Evolutionary conservation across 2,329 filamentous ascomycete genomes (phyloP).

Genomic region (Verticillium nonalfalfae): DNA sequence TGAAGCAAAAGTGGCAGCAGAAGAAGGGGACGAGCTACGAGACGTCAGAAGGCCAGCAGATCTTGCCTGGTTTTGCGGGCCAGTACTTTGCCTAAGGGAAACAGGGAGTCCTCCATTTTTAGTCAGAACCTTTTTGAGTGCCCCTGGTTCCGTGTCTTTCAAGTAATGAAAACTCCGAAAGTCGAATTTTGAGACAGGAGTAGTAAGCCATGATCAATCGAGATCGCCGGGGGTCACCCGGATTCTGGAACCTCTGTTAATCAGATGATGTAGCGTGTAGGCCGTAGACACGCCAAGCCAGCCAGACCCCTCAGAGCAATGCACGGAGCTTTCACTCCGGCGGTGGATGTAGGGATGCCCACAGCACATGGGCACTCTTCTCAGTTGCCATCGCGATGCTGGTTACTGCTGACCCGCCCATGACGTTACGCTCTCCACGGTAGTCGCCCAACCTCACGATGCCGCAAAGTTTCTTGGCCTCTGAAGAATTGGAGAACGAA

Average conservation of each 20-base stretch:
- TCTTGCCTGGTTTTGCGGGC: constrained; percentile 23
- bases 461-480: background rate
- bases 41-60: constrained; percentile 20
- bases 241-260: background rate
- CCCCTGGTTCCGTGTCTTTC: background rate
- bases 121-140: no score
- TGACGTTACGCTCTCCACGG: background rate
- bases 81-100: constrained; percentile 5
- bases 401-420: background rate
- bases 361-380: background rate
- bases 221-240: background rate
- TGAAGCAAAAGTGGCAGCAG: constrained; percentile 30
- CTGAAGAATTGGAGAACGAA: background rate
- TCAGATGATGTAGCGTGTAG: background rate
- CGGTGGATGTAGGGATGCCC: background rate
- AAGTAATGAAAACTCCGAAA: background rate
- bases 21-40: constrained; percentile 15
- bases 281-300: background rate
- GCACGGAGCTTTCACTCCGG: background rate
- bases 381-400: background rate
- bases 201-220: background rate
- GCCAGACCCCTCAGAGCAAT: background rate
- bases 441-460: background rate
- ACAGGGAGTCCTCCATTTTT: background rate
- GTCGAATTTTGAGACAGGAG: background rate